Conservation (phyloP, 495 filamentous ascomycete genomes). For the Penicillium flavigenum region DNA sequence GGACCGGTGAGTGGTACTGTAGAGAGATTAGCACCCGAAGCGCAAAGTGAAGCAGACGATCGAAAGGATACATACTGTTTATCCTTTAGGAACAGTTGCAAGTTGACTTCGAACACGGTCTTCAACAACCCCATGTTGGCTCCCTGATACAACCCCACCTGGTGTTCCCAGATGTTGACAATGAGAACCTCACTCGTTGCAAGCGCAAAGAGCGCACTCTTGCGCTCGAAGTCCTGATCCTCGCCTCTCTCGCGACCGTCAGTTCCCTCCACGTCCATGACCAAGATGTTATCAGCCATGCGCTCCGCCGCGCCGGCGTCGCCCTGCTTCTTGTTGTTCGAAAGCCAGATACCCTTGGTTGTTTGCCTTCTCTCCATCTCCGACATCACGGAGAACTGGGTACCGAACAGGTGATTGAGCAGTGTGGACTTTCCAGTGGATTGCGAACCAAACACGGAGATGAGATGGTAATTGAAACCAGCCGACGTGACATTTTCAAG, state of each 20-base stretch:
- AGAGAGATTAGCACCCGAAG: constrained; percentile 19
- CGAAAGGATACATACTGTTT: constrained; percentile 61
- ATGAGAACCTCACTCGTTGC: constrained; percentile 98
- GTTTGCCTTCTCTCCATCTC: constrained; percentile 89
- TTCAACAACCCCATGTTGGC: constrained; percentile 98
- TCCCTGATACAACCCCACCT: constrained; percentile 96
- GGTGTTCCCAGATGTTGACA: constrained; percentile 99
- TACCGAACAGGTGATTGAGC: constrained; percentile 93
- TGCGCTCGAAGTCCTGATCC: constrained; percentile 98
- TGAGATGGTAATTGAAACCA: constrained; percentile 98
- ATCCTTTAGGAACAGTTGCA: constrained; percentile 94
- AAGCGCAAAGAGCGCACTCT: constrained; percentile 93
- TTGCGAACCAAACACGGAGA: constrained; percentile 97
- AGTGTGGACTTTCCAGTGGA: constrained; percentile 98
- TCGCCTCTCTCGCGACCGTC: constrained; percentile 95
- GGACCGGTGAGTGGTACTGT: constrained; percentile 81
- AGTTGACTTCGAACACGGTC: constrained; percentile 97
- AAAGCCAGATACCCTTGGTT: constrained; percentile 99
- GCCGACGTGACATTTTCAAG: constrained; percentile 75
- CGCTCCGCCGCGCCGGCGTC: constrained; percentile 30
- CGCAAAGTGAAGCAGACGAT: constrained; percentile 2
- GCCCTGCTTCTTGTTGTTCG: constrained; percentile 75
- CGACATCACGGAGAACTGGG: constrained; percentile 94
- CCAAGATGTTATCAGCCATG: constrained; percentile 97
- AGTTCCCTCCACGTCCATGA: constrained; percentile 99